Percentiles rank a stretch among this genome's conserved stretches.
Conservation (phyloP, 176 grass and related monocot genomes). For the Poa annua region DNA sequence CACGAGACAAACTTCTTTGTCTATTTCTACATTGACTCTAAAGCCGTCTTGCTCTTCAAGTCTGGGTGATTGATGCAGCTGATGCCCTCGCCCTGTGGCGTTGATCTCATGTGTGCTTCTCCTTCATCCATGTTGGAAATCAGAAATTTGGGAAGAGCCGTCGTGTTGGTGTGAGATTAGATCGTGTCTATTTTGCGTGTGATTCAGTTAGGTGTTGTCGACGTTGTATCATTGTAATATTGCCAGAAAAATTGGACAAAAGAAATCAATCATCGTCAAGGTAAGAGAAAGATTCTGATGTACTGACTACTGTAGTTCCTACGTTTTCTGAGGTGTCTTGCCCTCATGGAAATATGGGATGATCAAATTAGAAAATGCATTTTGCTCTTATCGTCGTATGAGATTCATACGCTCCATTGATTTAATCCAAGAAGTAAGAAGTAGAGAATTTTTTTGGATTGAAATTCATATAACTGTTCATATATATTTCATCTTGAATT, state of each 20-base stretch:
- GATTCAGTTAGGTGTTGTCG: constrained; percentile 52
- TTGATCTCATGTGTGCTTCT: constrained; percentile 2
- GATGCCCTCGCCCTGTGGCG: not conserved
- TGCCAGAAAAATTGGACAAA: not conserved
- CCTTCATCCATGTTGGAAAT: constrained; percentile 28
- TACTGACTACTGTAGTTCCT: not conserved
- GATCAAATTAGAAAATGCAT: not conserved
- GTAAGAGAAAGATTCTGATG: not conserved
- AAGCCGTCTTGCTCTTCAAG: constrained; percentile 84
- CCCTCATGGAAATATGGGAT: not conserved
- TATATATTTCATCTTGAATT: no score
- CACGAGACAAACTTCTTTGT: constrained; percentile 86
- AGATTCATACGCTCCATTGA: not conserved
- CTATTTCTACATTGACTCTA: constrained; percentile 86
- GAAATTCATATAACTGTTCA: no score
- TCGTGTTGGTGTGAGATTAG: constrained; percentile 44
- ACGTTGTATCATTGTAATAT: constrained; percentile 49
- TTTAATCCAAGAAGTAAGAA: no score
- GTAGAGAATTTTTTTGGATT: no score
- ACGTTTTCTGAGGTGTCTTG: not conserved
- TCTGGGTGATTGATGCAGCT: constrained; percentile 57
- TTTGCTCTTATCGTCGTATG: not conserved
- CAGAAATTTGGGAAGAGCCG: constrained; percentile 27
- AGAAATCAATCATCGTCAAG: not conserved
- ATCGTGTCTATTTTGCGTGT: constrained; percentile 38